Evolutionary conservation across 345 rosid genomes (phyloP), one percentile per base, ranked within the genome.

Genomic region (Combretum micranthum): DNA sequence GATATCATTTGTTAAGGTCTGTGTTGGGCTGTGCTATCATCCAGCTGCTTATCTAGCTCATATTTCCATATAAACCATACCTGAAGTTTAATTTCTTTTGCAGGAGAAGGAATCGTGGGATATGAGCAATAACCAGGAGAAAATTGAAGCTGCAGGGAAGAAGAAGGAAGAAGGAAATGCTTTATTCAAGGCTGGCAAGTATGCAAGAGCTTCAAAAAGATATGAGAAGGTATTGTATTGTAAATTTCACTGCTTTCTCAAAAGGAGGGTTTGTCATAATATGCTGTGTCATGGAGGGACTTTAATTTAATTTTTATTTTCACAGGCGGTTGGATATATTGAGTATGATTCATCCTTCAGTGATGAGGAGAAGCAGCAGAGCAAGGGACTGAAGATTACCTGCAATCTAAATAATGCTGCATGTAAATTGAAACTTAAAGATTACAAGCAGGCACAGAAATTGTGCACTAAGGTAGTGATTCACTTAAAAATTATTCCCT

Each of bases 1-100:
- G 66, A 53, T 72, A 12, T 75, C 79, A 18, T 75, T 78, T 19
- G 59, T 56, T 20, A 78, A 72, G 70, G 83, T 75, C 20, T 49
- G 66, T 52, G 25, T 46, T 23, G 18, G 53, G 19, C 19, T 12
- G 14, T 32, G 39, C 39, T 11, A 7, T 32, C 9, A 11, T 32
- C 10, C 9, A 32, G 39, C 39, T 14, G 20, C 12, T 4, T 20
- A 6, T 20, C 15, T 20, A 13, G 14, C 20, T 50, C 13, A 9
- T 12, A 8, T 19, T 13, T 17, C 2, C 13, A 50, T 12, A 1
- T 9, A 19, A 7, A 12, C 15, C 3, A 5, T 17, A 50, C 12
- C 19, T 13, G 18, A 19, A 19, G 25, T 50, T 15, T 16, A 20
- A 20, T 20, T 3, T 20, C 15, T 21, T 9, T 15, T 50, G n/a